Evolutionary conservation across 495 filamentous ascomycete species (phyloP), one percentile per base, ranked within the genome.

Genomic region (Neurospora intermedia): DNA sequence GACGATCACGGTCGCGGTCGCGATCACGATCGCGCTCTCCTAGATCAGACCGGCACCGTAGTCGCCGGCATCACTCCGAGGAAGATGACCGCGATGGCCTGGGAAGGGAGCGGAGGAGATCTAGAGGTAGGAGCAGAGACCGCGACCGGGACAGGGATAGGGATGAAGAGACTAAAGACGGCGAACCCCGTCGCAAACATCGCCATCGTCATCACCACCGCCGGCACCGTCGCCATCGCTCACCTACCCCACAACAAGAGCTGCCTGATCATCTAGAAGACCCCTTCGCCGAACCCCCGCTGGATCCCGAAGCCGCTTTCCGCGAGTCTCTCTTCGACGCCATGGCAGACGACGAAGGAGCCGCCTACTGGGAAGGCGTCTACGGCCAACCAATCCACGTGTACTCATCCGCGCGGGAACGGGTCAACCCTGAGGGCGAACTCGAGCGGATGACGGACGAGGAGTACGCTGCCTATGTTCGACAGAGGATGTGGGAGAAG

Each of bases 271-370:
- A 83, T 39, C 80, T 82, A 54, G 78, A 81, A 5, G 77, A 86
- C 70, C 81, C 84, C 18, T 86, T 87, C 80, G 85, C 88, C 43
- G 82, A 86, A 69, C 86, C 85, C 4, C 84, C 87, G 43, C 80
- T 89, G 18, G 86, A 90, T 75, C 85, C 92, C 6, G 87, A 90
- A 23, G 82, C 85, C 11, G 94, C 94, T 18, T 99, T 99, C 82
- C 91, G 93, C 38, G 93, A 97, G 83, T 96, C 93, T n/a, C 89
- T 98, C 69, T 97, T 98, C 85, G 96, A 99, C 81, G 96, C 96
- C n/a, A 90, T 99, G 80, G 96, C 94, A 46, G 96, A 99, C 82
- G 96, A 99, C 82, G 96, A 99, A 83, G 96, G 96, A 45, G 96
- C 96, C 54, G 88, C 88, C 43, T 98, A 93, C 84, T 99, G 96